Evolutionary conservation across 2,329 filamentous ascomycete species (phyloP).

Genomic region (Aspergillus ochraceus): DNA sequence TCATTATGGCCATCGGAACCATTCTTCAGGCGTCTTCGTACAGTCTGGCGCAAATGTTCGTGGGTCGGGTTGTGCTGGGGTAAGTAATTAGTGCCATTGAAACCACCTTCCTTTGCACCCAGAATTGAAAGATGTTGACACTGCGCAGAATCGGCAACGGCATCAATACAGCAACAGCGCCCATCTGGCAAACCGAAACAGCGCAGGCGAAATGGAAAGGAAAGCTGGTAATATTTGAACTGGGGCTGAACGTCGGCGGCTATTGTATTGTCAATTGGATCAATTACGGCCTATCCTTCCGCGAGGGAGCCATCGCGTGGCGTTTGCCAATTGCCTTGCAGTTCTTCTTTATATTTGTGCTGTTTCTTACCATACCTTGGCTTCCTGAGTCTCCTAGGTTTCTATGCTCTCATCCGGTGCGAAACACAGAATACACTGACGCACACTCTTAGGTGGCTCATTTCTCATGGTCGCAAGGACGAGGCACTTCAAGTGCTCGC

Average conservation of each 20-base stretch:
- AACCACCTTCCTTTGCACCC: neutral
- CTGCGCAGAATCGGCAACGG: neutral
- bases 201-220: conserved; percentile 47
- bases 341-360: conserved; percentile 50
- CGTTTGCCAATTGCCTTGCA: conserved; percentile 51
- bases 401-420: neutral
- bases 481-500: conserved; percentile 52
- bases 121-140: neutral
- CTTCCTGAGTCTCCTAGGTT: conserved; percentile 25
- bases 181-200: conserved; percentile 54
- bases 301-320: conserved; percentile 45
- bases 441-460: conserved; percentile 41
- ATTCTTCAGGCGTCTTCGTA: conserved; percentile 50
- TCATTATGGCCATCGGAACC: conserved; percentile 51
- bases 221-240: conserved; percentile 49
- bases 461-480: conserved; percentile 40
- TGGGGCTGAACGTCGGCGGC: conserved; percentile 53
- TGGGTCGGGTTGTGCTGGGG: conserved; percentile 43
- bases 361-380: conserved; percentile 45
- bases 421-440: neutral
- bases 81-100: neutral
- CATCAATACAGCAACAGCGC: conserved; percentile 43
- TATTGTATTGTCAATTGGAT: conserved; percentile 55
- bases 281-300: conserved; percentile 53
- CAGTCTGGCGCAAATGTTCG: conserved; percentile 51